Evolutionary conservation across 1,284 basidiomycete species (phyloP).

Genomic region (Sporisorium scitamineum): DNA sequence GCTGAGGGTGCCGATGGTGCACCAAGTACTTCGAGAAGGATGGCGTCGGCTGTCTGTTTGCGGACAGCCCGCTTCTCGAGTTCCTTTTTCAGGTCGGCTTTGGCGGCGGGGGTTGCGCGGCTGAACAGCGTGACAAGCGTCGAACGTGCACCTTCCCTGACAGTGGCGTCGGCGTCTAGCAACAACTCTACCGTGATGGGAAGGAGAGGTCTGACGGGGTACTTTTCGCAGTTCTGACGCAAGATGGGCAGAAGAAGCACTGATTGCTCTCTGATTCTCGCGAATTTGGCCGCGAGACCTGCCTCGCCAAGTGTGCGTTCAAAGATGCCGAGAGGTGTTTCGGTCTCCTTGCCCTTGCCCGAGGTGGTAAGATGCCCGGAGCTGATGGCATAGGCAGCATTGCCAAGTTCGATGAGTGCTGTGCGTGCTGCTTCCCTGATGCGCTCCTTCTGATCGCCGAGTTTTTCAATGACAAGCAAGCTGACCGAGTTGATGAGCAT

Average conservation of each 20-base stretch:
- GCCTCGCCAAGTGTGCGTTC: conserved; percentile 82
- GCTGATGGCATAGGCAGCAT: conserved; percentile 76
- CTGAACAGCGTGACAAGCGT: conserved; percentile 87
- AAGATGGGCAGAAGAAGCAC: conserved; percentile 46
- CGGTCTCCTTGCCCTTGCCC: conserved; percentile 78
- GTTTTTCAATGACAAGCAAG: conserved; percentile 80
- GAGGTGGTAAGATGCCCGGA: conserved; percentile 70
- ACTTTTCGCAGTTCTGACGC: conserved; percentile 66
- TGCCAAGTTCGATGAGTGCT: conserved; percentile 78
- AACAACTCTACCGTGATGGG: conserved; percentile 83
- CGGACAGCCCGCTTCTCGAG: conserved; percentile 73
- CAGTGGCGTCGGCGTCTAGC: conserved; percentile 89
- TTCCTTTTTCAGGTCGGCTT: conserved; percentile 92
- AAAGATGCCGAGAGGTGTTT: conserved; percentile 79
- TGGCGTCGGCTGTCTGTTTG: conserved; percentile 78
- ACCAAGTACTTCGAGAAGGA: conserved; percentile 70
- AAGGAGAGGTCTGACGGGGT: conserved; percentile 87
- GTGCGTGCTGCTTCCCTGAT: conserved; percentile 81
- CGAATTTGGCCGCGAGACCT: conserved; percentile 77
- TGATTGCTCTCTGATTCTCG: conserved; percentile 74
- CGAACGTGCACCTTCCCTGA: conserved; percentile 84
- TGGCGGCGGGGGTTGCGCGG: conserved; percentile 82
- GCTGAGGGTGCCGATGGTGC: conserved; percentile 16
- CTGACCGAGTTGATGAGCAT: conserved; percentile 76
- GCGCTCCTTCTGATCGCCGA: conserved; percentile 82